These are phyloP conservation scores for Salix arbutifolia DNA, from an alignment of 345 rosid species.

Conservation along the genomic window DNA sequence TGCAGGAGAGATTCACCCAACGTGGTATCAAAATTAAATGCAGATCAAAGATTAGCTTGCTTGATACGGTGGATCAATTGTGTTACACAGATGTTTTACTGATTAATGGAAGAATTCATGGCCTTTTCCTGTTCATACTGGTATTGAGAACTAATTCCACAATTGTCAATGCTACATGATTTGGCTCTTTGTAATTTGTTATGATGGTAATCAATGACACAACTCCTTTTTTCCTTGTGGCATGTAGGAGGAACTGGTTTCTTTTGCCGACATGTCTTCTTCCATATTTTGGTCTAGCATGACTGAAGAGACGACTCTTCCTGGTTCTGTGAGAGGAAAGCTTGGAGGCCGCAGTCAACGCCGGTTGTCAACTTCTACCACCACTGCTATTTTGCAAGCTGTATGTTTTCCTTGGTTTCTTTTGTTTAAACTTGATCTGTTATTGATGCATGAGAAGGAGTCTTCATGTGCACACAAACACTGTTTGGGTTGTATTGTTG, in stretches of 20 bases:
- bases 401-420: conserved; percentile 40
- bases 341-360: conserved; percentile 99
- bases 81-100: conserved; percentile 29
- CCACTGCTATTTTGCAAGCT: conserved; percentile 73
- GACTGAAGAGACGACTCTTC: conserved; percentile 43
- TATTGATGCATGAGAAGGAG: conserved; percentile 2
- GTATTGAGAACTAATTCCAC: conserved; percentile 35
- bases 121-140: conserved; percentile 43
- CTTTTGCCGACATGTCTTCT: conserved; percentile 58
- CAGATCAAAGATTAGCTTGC: conserved; percentile 20
- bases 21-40: conserved; percentile 24
- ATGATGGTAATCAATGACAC: background rate
- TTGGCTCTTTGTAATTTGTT: background rate
- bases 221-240: conserved; percentile 9
- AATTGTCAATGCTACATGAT: background rate
- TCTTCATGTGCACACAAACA: background rate
- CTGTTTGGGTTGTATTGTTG: background rate
- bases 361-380: conserved; percentile 56
- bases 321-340: conserved; percentile 75
- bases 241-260: conserved; percentile 62
- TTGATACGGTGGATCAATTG: conserved; percentile 31
- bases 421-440: background rate
- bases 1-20: conserved; percentile 44
- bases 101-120: conserved; percentile 40
- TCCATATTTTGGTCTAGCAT: conserved; percentile 55